Conservation (phyloP, 805 yeast species). For the Sungouiozyma intestinalis region DNA sequence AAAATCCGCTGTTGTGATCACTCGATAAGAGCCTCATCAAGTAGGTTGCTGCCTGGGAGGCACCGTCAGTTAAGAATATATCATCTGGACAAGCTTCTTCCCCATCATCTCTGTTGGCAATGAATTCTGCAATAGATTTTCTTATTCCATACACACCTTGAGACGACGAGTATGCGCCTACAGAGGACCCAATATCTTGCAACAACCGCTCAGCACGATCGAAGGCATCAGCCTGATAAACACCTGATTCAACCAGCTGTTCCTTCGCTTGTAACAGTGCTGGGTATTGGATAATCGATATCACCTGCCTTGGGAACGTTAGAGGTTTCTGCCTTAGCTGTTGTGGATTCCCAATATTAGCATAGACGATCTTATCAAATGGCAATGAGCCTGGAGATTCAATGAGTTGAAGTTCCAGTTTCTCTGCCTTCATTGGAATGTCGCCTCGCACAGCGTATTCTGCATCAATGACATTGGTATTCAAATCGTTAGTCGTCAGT, state of each 20-base stretch:
- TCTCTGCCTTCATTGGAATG: slow-evolving; percentile 85
- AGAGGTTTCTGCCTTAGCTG: slow-evolving; percentile 89
- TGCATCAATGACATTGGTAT: slow-evolving; percentile 66
- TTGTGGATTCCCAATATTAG: slow-evolving; percentile 97
- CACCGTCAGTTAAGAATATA: slow-evolving; percentile 85
- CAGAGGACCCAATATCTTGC: slow-evolving; percentile 52
- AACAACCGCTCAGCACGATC: slow-evolving; percentile 58
- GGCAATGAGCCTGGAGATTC: slow-evolving; percentile 51
- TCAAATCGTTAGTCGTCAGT: slow-evolving; percentile 44
- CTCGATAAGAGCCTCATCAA: slow-evolving; percentile 59
- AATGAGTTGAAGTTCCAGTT: slow-evolving; percentile 48
- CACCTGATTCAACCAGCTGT: slow-evolving; percentile 8
- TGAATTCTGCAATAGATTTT: slow-evolving; percentile 70
- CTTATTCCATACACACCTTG: slow-evolving; percentile 75
- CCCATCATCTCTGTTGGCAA: slow-evolving; percentile 73
- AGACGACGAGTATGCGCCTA: slow-evolving; percentile 92
- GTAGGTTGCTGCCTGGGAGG: slow-evolving; percentile 84
- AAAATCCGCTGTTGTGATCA: slow-evolving; percentile 59
- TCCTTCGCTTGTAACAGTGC: slow-evolving; percentile 35
- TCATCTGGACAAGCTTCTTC: slow-evolving; percentile 52
- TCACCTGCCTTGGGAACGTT: slow-evolving; percentile 85
- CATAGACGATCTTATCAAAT: slow-evolving; percentile 65
- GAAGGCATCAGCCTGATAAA: slow-evolving; percentile 56
- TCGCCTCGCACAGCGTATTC: slow-evolving; percentile 96
- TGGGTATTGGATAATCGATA: slow-evolving; percentile 81